A percentile compares a stretch with the other conserved stretches of the same genome.
phyloP scores from a whole-genome alignment of 2,329 filamentous ascomycete genomes.

The Plenodomus tracheiphilus region DNA sequence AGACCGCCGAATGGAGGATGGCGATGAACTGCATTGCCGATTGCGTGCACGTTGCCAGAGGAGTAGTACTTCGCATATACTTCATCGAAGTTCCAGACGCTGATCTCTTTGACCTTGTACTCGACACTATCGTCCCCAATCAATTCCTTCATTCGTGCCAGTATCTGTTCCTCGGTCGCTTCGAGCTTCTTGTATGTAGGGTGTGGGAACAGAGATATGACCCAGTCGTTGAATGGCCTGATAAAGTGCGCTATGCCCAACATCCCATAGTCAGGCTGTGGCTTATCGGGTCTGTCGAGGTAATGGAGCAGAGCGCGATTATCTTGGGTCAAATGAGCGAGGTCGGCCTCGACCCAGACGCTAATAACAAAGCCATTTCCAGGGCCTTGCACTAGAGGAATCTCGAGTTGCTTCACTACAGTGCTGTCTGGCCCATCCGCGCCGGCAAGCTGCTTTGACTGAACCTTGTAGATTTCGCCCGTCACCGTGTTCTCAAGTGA shows the following conservation, averaged over 20 bases:
- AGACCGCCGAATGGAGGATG: slow-evolving; percentile 64
- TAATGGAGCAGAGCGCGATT: slow-evolving; percentile 2
- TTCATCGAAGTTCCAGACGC: slow-evolving; percentile 7
- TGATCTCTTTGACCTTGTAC: slow-evolving; percentile 6
- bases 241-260: slow-evolving; percentile 7
- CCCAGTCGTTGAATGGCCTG: slow-evolving; percentile 5
- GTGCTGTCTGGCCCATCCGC: slow-evolving; percentile 4
- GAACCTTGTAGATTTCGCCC: slow-evolving; percentile 1
- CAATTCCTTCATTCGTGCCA: slow-evolving; percentile 4
- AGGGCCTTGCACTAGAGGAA: slow-evolving; percentile 1
- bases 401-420: slow-evolving; percentile 1
- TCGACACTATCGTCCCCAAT: slow-evolving; percentile 3
- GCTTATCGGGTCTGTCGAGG: slow-evolving; percentile 3
- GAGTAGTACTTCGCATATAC: slow-evolving; percentile 4
- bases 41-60: slow-evolving; percentile 1
- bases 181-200: slow-evolving; percentile 3
- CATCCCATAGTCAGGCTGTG: slow-evolving; percentile 2
- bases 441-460: slow-evolving; percentile 3
- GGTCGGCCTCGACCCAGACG: slow-evolving; percentile 4
- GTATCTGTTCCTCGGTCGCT: slow-evolving; percentile 4
- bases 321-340: slow-evolving; percentile 2
- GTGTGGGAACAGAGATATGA: slow-evolving; percentile 4
- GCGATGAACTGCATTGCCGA: slow-evolving; percentile 36
- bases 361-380: slow-evolving; percentile 6
- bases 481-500: neutral